Evolutionary conservation across 2,329 filamentous ascomycete genomes (phyloP).

Genomic region (Fusarium odoratissimum): DNA sequence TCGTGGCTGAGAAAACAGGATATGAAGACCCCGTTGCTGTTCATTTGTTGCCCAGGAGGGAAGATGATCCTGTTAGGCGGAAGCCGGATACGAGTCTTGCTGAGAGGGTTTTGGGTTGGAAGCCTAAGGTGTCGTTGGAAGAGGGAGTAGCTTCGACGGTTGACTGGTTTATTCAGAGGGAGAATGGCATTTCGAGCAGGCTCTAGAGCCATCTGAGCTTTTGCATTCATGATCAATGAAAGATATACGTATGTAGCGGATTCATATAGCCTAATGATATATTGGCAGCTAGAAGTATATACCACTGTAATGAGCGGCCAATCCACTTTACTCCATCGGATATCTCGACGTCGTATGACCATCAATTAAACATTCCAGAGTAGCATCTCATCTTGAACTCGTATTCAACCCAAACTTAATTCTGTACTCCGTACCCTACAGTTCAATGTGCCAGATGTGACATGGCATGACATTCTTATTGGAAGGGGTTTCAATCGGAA

Average conservation of each 20-base stretch:
- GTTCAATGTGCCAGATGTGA: neutral
- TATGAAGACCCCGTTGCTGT: constrained; percentile 11
- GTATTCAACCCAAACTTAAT: neutral
- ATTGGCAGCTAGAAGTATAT: accelerated
- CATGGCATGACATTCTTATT: neutral
- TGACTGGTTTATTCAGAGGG: constrained; percentile 35
- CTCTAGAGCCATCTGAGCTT: neutral
- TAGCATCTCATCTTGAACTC: neutral
- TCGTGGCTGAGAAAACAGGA: constrained; percentile 25
- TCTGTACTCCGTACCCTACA: too few relatives aligned
- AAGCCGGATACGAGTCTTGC: constrained; percentile 33
- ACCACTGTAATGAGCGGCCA: neutral
- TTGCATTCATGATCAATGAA: neutral
- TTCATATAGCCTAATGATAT: accelerated
- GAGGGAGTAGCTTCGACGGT: constrained; percentile 29
- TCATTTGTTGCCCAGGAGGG: constrained; percentile 17
- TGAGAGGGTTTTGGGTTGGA: constrained; percentile 19
- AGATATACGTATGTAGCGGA: neutral
- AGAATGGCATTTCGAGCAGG: constrained; percentile 17
- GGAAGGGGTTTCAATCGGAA: neutral
- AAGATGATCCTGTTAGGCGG: constrained; percentile 31
- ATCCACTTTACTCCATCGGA: accelerated
- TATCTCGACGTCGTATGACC: neutral
- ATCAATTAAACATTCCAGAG: neutral
- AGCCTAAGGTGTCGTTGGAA: constrained; percentile 15